These are phyloP conservation scores for Pythium inflatum DNA, from an alignment of 352 stramenopile genomes.

Conservation along the genomic window DNA sequence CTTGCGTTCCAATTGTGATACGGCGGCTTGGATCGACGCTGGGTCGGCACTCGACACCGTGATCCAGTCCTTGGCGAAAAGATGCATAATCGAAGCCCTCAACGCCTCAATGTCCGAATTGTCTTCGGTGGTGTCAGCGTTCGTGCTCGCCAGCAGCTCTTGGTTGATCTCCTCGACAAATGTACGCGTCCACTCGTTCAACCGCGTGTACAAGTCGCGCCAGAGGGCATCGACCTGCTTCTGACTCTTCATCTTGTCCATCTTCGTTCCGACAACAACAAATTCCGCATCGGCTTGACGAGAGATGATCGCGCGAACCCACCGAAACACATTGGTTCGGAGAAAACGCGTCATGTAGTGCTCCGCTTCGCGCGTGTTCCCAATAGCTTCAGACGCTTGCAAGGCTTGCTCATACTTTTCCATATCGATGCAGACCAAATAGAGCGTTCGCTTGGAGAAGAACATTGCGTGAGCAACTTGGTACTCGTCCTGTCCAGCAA, in stretches of 20 bases:
- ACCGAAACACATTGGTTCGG: neutral
- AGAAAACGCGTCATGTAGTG: constrained; percentile 15
- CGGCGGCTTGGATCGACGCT: too few relatives aligned
- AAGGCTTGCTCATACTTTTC: neutral
- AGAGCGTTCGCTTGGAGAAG: constrained; percentile 14
- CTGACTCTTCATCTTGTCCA: constrained; percentile 17
- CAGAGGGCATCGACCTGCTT: neutral
- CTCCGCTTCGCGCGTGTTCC: constrained; percentile 3
- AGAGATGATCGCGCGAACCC: constrained; percentile 6
- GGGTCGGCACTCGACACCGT: too few relatives aligned
- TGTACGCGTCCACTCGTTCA: neutral
- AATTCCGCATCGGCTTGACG: constrained; percentile 14
- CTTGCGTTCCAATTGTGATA: too few relatives aligned
- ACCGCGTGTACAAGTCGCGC: constrained; percentile 6
- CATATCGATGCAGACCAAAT: constrained; percentile 13
- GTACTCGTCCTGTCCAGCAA: constrained; percentile 13
- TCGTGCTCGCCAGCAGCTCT: neutral
- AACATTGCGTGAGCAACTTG: constrained; percentile 10
- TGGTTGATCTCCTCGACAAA: constrained; percentile 14
- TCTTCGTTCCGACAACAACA: constrained; percentile 13
- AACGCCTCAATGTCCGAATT: constrained; percentile 1
- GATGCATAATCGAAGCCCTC: too few relatives aligned
- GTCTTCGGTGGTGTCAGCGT: neutral
- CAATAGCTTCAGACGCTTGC: neutral
- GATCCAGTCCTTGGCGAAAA: too few relatives aligned